Evolutionary conservation across 73 alveolate species (phyloP).

Genomic region (Paramecium biaurelia): DNA sequence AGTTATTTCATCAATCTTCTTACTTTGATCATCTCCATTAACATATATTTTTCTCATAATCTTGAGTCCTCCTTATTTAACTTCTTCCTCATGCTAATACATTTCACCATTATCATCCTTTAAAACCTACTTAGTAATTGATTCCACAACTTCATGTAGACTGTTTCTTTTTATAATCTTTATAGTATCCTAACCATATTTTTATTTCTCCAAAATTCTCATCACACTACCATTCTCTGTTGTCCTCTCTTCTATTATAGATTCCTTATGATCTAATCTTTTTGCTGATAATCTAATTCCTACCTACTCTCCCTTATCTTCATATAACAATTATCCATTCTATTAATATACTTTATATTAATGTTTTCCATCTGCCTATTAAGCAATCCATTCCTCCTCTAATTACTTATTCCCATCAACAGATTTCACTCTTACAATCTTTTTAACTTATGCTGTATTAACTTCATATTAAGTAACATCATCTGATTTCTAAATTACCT

Average conservation of each 20-base stretch:
- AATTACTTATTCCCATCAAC: not conserved
- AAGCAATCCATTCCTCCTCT: slow-evolving; percentile 17
- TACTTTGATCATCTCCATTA: not conserved
- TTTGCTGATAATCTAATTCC: slow-evolving; percentile 19
- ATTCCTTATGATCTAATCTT: not conserved
- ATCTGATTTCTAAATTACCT: not conserved
- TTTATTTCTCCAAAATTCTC: slow-evolving; percentile 27
- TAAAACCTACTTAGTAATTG: not conserved
- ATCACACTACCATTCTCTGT: not conserved
- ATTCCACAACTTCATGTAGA: not conserved
- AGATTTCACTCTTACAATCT: not conserved
- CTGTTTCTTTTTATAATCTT: not conserved
- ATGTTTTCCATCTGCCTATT: slow-evolving; percentile 41
- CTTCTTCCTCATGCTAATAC: slow-evolving; percentile 32
- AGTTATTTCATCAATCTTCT: slow-evolving; percentile 4
- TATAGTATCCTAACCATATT: slow-evolving; percentile 26
- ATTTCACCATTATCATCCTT: slow-evolving; percentile 33
- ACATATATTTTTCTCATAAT: slow-evolving; percentile 1
- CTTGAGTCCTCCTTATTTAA: slow-evolving; percentile 11
- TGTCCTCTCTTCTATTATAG: not conserved
- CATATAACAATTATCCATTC: slow-evolving; percentile 17
- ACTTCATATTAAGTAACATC: slow-evolving; percentile 10
- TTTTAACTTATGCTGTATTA: not conserved
- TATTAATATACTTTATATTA: not conserved
- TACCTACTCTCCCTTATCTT: not conserved